These are phyloP conservation scores for Cucumis cinereus DNA, from an alignment of 306 rosid species.

Conservation along the genomic window DNA sequence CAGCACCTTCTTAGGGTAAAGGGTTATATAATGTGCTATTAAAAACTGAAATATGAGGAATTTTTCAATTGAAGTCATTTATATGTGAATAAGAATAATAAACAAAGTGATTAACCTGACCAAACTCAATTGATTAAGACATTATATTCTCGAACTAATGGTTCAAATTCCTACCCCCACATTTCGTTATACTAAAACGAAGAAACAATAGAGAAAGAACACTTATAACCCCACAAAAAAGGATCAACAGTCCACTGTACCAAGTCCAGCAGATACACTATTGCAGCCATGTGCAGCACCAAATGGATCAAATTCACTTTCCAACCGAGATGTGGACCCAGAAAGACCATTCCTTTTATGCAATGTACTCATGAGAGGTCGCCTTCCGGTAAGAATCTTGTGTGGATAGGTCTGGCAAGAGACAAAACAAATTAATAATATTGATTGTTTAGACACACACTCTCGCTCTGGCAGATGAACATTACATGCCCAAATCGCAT, in stretches of 20 bases:
- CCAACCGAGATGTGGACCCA: slow-evolving; percentile 48
- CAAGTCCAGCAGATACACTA: slow-evolving; percentile 94
- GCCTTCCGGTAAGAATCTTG: slow-evolving; percentile 86
- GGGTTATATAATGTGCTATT: not conserved
- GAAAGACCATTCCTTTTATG: slow-evolving; percentile 63
- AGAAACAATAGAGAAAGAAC: not conserved
- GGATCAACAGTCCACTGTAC: slow-evolving; percentile 28
- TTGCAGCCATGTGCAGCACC: slow-evolving; percentile 96
- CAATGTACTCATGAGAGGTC: slow-evolving; percentile 50
- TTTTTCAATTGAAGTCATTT: not conserved
- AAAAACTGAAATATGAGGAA: not conserved
- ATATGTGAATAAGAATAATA: not conserved
- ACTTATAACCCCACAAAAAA: not conserved
- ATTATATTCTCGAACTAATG: no score
- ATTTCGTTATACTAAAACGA: no score
- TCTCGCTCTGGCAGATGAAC: not conserved
- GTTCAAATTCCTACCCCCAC: no score
- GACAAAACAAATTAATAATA: not conserved
- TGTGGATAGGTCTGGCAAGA: slow-evolving; percentile 68
- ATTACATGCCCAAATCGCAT: not conserved
- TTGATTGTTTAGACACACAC: not conserved
- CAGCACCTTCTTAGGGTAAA: not conserved
- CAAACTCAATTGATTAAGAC: no score
- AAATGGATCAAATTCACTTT: slow-evolving; percentile 86
- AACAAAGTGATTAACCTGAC: no score